Conservation (phyloP, 495 filamentous ascomycete species). For the Aspergillus steynii region DNA sequence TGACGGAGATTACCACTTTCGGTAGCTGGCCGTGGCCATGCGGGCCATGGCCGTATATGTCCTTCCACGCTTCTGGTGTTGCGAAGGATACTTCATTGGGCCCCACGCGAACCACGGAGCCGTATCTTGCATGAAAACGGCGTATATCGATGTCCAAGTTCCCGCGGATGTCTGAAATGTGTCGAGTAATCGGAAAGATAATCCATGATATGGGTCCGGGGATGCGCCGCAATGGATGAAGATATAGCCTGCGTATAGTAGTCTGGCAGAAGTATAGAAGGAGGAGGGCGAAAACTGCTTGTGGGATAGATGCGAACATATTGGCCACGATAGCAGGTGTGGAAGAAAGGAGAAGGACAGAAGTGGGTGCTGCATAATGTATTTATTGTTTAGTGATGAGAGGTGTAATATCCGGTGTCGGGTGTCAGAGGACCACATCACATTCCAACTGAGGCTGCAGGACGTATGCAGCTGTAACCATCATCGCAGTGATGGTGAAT, state of each 20-base stretch:
- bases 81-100: conserved; percentile 56
- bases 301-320: too few species aligned
- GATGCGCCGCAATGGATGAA: conserved; percentile 8
- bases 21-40: neutral
- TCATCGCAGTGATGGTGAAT: too few species aligned
- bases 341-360: too few species aligned
- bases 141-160: neutral
- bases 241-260: neutral
- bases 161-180: conserved; percentile 8
- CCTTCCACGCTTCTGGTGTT: conserved; percentile 50
- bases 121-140: conserved; percentile 12
- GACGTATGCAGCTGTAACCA: too few species aligned
- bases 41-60: conserved; percentile 6
- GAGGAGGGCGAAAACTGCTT: too few species aligned
- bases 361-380: too few species aligned
- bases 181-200: conserved; percentile 1
- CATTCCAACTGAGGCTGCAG: too few species aligned
- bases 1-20: neutral
- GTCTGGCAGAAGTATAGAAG: too few species aligned
- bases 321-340: too few species aligned
- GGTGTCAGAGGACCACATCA: too few species aligned
- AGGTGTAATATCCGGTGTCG: too few species aligned
- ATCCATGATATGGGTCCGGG: conserved; percentile 14
- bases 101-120: conserved; percentile 48
- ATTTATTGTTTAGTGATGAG: too few species aligned